These are phyloP conservation scores for Colletotrichum lentis DNA, from an alignment of 2,329 filamentous ascomycete species.

Conservation along the genomic window DNA sequence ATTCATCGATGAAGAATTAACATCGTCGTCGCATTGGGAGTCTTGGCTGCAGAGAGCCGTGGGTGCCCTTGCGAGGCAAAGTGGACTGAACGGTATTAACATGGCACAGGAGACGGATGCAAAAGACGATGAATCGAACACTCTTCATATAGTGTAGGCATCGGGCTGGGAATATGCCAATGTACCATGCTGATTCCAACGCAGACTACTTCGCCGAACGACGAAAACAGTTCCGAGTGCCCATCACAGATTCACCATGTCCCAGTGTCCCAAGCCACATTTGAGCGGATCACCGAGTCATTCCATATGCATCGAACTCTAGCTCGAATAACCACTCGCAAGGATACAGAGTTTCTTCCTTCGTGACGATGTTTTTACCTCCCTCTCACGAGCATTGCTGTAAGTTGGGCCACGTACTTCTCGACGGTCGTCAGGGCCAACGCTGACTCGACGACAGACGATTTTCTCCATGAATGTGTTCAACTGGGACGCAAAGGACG, in stretches of 20 bases:
- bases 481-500: background rate
- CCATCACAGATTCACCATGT: background rate
- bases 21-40: background rate
- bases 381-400: background rate
- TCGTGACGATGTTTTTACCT: background rate
- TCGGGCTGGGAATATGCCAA: rapidly evolving
- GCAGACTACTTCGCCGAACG: background rate
- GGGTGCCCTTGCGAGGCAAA: background rate
- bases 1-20: background rate
- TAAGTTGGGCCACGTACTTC: background rate
- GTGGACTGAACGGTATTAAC: background rate
- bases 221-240: background rate
- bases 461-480: slow-evolving; percentile 2
- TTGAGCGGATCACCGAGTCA: background rate
- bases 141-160: background rate
- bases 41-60: background rate
- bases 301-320: background rate
- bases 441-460: background rate
- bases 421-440: background rate
- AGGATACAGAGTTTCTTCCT: background rate
- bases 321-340: background rate
- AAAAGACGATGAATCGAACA: background rate
- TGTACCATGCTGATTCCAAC: background rate
- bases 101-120: background rate
- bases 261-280: background rate